Conservation (phyloP, 2,329 filamentous ascomycete species). For the Lachnellula suecica region DNA sequence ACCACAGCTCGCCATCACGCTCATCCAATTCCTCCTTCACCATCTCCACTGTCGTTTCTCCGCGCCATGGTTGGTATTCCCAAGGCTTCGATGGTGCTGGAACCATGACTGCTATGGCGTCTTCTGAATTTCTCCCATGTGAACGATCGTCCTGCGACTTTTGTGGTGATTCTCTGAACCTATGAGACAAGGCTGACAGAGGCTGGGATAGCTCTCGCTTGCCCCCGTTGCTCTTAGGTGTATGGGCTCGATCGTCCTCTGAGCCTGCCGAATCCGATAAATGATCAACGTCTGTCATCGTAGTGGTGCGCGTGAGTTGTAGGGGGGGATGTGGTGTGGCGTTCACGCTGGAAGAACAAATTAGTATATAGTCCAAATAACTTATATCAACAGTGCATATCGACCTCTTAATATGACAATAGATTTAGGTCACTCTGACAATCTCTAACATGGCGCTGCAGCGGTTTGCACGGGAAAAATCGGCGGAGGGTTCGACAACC, state of each 20-base stretch:
- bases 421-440: too few species aligned
- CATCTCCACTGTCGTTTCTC: conserved; percentile 30
- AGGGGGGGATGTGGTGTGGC: background rate
- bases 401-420: too few species aligned
- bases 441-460: background rate
- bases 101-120: conserved; percentile 25
- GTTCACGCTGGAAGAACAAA: background rate
- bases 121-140: conserved; percentile 6
- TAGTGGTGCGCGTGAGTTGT: background rate
- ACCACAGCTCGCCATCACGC: conserved; percentile 20
- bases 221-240: conserved; percentile 7
- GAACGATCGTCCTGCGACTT: conserved; percentile 1
- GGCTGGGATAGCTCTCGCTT: conserved; percentile 14
- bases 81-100: conserved; percentile 25
- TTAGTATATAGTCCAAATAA: too few species aligned
- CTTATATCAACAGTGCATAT: too few species aligned
- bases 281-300: conserved; percentile 13
- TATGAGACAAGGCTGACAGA: conserved; percentile 23
- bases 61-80: conserved; percentile 29
- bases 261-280: conserved; percentile 20
- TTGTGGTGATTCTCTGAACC: conserved; percentile 19
- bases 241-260: conserved; percentile 12
- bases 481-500: background rate
- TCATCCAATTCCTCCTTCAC: conserved; percentile 26
- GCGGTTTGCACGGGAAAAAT: background rate